Percentiles rank a stretch among this genome's conserved stretches.
Evolutionary conservation across 495 filamentous ascomycete genomes (phyloP).

Genomic region (Podospora pseudoanserina): DNA sequence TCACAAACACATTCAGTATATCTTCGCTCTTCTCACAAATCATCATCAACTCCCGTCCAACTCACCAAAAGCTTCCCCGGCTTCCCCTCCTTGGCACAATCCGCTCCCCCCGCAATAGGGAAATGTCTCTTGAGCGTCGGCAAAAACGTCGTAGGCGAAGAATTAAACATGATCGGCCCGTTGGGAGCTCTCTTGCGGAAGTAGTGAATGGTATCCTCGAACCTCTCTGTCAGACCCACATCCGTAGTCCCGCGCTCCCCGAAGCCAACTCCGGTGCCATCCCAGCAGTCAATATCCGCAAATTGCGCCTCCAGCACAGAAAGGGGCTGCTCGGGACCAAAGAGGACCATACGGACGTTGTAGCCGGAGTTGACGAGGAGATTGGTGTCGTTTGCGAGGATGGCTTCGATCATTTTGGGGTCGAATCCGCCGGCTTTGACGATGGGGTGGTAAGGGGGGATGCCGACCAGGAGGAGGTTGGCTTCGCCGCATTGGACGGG

Average conservation of each 20-base stretch:
- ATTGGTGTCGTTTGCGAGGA: background rate
- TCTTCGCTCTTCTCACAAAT: background rate
- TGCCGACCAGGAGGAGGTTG: background rate
- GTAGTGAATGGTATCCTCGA: background rate
- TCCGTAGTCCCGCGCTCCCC: background rate
- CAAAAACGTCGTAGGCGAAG: background rate
- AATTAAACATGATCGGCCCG: conserved; percentile 1
- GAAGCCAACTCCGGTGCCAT: background rate
- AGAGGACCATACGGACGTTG: background rate
- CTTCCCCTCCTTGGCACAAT: background rate
- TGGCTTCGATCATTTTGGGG: background rate
- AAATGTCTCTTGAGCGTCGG: background rate
- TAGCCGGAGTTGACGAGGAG: background rate
- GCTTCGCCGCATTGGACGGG: conserved; percentile 1
- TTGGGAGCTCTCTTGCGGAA: background rate
- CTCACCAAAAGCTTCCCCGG: conserved; percentile 1
- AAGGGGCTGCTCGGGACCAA: background rate
- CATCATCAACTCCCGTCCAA: background rate
- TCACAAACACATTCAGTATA: background rate
- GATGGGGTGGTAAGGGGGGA: conserved; percentile 1
- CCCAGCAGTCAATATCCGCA: background rate
- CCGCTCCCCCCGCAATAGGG: background rate
- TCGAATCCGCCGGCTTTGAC: background rate
- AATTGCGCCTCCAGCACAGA: background rate
- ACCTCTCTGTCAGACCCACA: background rate